Conservation (phyloP, 805 yeast genomes). For the Myxozyma neglecta region DNA sequence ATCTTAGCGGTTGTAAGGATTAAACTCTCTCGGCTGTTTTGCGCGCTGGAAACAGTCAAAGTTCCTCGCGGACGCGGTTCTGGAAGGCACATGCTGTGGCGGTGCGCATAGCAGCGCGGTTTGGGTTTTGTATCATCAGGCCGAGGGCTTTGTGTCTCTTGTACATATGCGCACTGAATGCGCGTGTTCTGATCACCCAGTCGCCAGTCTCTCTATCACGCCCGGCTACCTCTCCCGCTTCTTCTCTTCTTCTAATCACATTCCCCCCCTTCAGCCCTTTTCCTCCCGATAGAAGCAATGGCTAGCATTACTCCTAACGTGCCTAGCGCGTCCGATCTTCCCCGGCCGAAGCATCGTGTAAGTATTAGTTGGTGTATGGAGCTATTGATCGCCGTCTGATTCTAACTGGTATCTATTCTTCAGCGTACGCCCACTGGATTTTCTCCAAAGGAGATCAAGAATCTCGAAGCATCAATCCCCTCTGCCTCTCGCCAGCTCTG, state of each 20-base stretch:
- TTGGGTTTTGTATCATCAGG: not conserved
- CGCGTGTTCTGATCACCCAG: not conserved
- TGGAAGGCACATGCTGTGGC: not conserved
- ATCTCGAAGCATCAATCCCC: constrained; percentile 81
- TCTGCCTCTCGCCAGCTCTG: constrained; percentile 72
- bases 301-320: constrained; percentile 7
- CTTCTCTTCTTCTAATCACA: not conserved
- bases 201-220: not conserved
- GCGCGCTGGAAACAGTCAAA: too few species aligned
- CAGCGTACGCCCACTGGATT: constrained; percentile 84
- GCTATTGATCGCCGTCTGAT: not conserved
- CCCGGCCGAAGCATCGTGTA: constrained; percentile 31
- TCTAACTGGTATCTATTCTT: not conserved
- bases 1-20: too few species aligned
- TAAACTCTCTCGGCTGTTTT: too few species aligned
- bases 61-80: not conserved
- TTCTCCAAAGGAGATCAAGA: constrained; percentile 82
- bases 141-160: too few species aligned
- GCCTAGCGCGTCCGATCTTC: constrained; percentile 8
- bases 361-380: not conserved
- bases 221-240: not conserved
- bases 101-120: constrained; percentile 3
- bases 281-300: not conserved
- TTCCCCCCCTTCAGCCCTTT: not conserved
- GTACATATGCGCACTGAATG: not conserved